These are phyloP conservation scores for Talaromyces proteolyticus DNA, from an alignment of 495 filamentous ascomycete species.

Conservation along the genomic window DNA sequence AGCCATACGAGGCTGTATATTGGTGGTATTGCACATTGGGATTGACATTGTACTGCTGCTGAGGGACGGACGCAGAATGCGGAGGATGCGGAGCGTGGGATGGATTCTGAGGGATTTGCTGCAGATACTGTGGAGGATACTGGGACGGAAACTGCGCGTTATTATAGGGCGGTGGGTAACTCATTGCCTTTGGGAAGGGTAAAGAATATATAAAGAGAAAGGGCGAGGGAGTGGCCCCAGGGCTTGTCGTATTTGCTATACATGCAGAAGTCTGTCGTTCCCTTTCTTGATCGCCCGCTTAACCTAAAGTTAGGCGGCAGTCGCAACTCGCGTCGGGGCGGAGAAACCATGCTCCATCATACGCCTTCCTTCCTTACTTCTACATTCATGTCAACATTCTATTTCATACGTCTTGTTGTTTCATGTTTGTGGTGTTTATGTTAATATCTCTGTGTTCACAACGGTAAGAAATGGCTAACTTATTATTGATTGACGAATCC, in stretches of 20 bases:
- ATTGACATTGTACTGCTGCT: slow-evolving; percentile 35
- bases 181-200: slow-evolving; percentile 38
- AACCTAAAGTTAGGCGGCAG: no score
- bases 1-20: slow-evolving; percentile 33
- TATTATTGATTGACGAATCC: no score
- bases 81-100: no score
- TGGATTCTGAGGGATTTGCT: slow-evolving; percentile 8
- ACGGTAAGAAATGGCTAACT: no score
- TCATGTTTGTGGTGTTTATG: no score
- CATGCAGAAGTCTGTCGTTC: no score
- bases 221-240: slow-evolving; percentile 7
- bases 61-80: slow-evolving; percentile 9
- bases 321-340: slow-evolving; percentile 27
- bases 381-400: slow-evolving; percentile 7
- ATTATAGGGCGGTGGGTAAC: slow-evolving; percentile 40
- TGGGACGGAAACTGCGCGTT: slow-evolving; percentile 38
- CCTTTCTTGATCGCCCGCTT: no score
- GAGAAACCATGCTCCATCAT: slow-evolving; percentile 27
- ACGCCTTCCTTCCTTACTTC: slow-evolving; percentile 29
- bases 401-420: slow-evolving; percentile 35
- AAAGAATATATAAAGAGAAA: slow-evolving; percentile 11
- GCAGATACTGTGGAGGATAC: slow-evolving; percentile 29
- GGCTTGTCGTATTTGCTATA: no score
- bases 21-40: slow-evolving; percentile 27
- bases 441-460: no score